These are phyloP conservation scores for Neurospora crassa DNA, from an alignment of 2,329 filamentous ascomycete genomes.

Conservation along the genomic window DNA sequence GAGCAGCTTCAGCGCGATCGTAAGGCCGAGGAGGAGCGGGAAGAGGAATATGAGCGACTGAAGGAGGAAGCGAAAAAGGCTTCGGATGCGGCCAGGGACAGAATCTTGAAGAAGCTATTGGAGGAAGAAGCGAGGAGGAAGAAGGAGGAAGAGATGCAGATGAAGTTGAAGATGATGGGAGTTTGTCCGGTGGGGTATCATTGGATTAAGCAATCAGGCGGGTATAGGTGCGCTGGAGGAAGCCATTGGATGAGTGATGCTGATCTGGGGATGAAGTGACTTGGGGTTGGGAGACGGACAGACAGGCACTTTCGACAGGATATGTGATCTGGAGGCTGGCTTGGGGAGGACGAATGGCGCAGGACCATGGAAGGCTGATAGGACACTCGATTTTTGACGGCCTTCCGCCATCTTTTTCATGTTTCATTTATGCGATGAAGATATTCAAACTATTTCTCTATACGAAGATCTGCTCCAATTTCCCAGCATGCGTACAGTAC, in stretches of 20 bases:
- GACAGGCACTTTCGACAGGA: too few relatives aligned
- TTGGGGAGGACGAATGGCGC: neutral
- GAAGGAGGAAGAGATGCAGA: slow-evolving; percentile 28
- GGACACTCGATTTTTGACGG: neutral
- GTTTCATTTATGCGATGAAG: too few relatives aligned
- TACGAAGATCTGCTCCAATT: fast-evolving
- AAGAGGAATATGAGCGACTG: slow-evolving; percentile 28
- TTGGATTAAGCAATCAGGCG: slow-evolving; percentile 32
- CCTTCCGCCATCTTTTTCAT: neutral
- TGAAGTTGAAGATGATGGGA: slow-evolving; percentile 41
- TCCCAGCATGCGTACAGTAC: fast-evolving
- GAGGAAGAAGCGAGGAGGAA: slow-evolving; percentile 30
- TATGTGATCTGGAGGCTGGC: neutral
- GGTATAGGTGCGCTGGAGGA: too few relatives aligned
- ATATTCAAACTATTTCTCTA: neutral
- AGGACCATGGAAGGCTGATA: neutral
- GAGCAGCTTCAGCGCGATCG: slow-evolving; percentile 45
- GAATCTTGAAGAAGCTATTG: slow-evolving; percentile 27
- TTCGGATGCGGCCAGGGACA: slow-evolving; percentile 24
- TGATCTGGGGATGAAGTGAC: neutral
- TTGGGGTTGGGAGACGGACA: neutral
- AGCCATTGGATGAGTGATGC: too few relatives aligned
- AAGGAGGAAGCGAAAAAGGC: slow-evolving; percentile 20
- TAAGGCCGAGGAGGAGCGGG: slow-evolving; percentile 26
- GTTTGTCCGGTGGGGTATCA: slow-evolving; percentile 44